A percentile compares a stretch with the other conserved stretches of the same genome.
These are phyloP conservation scores for Yamagishiella unicocca DNA, from an alignment of 139 green algal species.

Conservation along the genomic window DNA sequence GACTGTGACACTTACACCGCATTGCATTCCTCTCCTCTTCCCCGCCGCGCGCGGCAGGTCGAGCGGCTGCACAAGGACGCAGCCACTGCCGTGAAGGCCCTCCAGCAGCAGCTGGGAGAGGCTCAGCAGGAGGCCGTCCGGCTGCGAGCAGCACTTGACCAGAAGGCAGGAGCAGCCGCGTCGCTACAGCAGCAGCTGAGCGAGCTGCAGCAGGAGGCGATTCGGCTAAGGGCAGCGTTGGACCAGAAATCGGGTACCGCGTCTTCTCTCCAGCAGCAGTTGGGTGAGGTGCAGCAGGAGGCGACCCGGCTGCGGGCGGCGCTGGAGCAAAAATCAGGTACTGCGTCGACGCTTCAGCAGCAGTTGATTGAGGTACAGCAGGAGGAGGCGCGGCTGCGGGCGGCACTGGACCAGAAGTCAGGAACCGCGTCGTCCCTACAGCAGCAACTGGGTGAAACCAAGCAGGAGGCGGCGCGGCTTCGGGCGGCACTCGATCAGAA, in stretches of 20 bases:
- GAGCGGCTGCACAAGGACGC: neutral
- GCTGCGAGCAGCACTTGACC: neutral
- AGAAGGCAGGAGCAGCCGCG: neutral
- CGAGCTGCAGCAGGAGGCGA: neutral
- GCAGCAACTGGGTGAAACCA: constrained; percentile 5
- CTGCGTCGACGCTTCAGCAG: neutral
- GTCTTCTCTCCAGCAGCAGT: constrained; percentile 9
- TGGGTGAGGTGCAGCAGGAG: constrained; percentile 19
- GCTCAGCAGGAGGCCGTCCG: neutral
- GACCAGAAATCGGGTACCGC: neutral
- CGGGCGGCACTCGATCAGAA: constrained; percentile 18
- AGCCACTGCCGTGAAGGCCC: neutral
- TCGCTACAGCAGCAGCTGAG: constrained; percentile 7
- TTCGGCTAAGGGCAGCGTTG: neutral
- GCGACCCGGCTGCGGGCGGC: neutral
- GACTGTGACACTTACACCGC: neutral
- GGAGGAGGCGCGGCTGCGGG: neutral
- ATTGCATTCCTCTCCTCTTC: neutral
- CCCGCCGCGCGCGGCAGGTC: neutral
- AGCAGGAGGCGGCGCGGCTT: constrained; percentile 1
- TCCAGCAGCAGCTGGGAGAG: constrained; percentile 28
- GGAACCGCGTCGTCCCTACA: neutral
- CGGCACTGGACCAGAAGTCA: constrained; percentile 3
- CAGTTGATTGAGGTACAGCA: constrained; percentile 14
- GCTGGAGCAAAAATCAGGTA: neutral